These are phyloP conservation scores for Daedaleopsis sinensis DNA, from an alignment of 768 basidiomycete species.

Conservation along the genomic window DNA sequence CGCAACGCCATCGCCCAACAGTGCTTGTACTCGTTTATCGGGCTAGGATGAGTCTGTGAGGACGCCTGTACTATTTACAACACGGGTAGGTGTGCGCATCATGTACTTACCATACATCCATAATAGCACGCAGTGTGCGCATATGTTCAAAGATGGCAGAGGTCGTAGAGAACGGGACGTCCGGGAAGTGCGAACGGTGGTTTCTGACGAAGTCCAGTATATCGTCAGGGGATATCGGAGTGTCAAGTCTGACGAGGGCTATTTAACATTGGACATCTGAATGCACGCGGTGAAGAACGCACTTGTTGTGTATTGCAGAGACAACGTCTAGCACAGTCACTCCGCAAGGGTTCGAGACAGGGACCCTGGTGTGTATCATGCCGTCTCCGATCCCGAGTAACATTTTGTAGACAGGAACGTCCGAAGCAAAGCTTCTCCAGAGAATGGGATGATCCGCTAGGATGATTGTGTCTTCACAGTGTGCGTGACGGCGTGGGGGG, in stretches of 20 bases:
- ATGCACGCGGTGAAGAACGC: background rate
- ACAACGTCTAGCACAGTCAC: background rate
- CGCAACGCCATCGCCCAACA: background rate
- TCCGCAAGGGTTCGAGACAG: background rate
- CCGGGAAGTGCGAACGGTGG: background rate
- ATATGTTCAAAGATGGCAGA: background rate
- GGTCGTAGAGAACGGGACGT: background rate
- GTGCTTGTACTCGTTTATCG: constrained; percentile 3
- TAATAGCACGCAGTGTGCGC: background rate
- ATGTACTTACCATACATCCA: background rate
- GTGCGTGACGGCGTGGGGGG: too few species aligned
- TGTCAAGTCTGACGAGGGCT: background rate
- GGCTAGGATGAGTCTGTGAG: constrained; percentile 2
- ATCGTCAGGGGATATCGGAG: background rate
- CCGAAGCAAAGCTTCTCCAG: background rate
- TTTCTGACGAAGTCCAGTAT: background rate
- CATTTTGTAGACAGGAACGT: background rate
- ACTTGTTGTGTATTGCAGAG: background rate
- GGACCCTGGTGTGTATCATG: background rate
- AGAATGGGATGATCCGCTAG: background rate
- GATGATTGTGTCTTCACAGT: background rate
- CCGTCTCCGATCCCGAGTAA: background rate
- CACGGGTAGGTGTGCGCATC: background rate
- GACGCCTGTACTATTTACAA: background rate
- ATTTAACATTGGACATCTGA: background rate